Percentiles rank a stretch among this genome's conserved stretches.
Conservation (phyloP, 176 grass and related monocot genomes). For the Oryza brachyantha region DNA sequence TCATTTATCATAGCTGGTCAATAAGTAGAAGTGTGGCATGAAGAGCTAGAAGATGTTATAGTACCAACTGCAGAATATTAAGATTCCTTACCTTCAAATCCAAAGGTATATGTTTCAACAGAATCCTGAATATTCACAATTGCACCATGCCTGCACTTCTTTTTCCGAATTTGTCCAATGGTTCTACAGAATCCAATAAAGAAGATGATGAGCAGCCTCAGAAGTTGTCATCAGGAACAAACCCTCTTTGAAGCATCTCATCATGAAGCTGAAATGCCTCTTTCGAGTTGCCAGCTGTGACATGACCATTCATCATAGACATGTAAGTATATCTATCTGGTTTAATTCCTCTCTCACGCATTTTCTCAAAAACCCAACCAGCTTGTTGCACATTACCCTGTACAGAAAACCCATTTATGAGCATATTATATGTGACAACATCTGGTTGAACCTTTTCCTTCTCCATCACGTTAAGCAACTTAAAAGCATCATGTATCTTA, state of each 20-base stretch:
- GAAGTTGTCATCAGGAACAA: slow-evolving; percentile 87
- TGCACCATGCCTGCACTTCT: background rate
- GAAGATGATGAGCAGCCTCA: slow-evolving; percentile 33
- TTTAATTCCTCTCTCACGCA: slow-evolving; percentile 53
- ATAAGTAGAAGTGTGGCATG: background rate
- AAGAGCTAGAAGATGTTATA: background rate
- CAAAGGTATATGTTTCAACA: background rate
- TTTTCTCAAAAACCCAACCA: slow-evolving; percentile 68
- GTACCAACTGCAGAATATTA: background rate
- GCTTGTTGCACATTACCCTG: slow-evolving; percentile 68
- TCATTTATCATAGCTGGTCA: background rate
- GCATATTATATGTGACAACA: slow-evolving; percentile 75
- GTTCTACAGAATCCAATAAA: background rate
- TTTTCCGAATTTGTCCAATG: background rate
- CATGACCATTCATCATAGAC: slow-evolving; percentile 82
- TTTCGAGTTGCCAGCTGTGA: slow-evolving; percentile 68
- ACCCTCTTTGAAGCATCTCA: slow-evolving; percentile 89
- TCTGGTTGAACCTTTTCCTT: slow-evolving; percentile 61
- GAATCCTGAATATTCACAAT: background rate
- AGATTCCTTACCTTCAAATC: slow-evolving; percentile 36
- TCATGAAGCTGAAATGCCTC: slow-evolving; percentile 84
- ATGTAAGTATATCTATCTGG: slow-evolving; percentile 91
- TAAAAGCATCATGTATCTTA: slow-evolving; percentile 64
- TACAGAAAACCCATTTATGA: slow-evolving; percentile 70
- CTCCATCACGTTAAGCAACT: slow-evolving; percentile 79